Evolutionary conservation across 768 basidiomycete species (phyloP).

Genomic region (Dentipellis fragilis): DNA sequence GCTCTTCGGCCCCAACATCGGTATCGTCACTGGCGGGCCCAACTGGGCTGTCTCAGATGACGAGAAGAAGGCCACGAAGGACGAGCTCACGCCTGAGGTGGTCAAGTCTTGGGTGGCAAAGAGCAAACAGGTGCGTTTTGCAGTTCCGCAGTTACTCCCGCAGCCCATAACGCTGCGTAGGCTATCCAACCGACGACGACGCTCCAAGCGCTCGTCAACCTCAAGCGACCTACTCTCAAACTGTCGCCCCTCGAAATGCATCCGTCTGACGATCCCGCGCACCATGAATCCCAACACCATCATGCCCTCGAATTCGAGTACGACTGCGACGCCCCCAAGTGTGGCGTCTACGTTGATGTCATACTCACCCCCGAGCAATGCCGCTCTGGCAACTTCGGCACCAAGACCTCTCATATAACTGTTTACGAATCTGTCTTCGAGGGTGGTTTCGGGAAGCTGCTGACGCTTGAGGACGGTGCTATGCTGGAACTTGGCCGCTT

Average conservation of each 20-base stretch:
- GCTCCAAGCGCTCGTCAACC: constrained; percentile 87
- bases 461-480: constrained; percentile 70
- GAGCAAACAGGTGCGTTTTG: constrained; percentile 65
- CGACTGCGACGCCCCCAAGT: constrained; percentile 84
- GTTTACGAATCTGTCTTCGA: constrained; percentile 60
- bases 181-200: constrained; percentile 82
- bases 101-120: constrained; percentile 80
- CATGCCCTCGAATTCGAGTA: constrained; percentile 87
- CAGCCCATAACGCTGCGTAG: constrained; percentile 24
- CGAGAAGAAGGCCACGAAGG: constrained; percentile 50
- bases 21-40: constrained; percentile 58
- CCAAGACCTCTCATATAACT: constrained; percentile 32
- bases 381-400: constrained; percentile 25
- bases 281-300: constrained; percentile 42
- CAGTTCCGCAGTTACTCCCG: not conserved
- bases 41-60: constrained; percentile 52
- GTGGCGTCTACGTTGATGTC: constrained; percentile 70
- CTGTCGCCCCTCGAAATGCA: constrained; percentile 50
- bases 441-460: constrained; percentile 72
- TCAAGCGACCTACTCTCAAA: constrained; percentile 81
- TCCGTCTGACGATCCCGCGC: constrained; percentile 32
- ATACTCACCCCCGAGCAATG: constrained; percentile 58
- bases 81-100: constrained; percentile 73
- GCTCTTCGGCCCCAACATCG: constrained; percentile 88
- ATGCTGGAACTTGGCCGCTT: constrained; percentile 75